Evolutionary conservation across 1,284 basidiomycete genomes (phyloP), one percentile per base, ranked within the genome.

Genomic region (Butyriboletus appendiculatus): DNA sequence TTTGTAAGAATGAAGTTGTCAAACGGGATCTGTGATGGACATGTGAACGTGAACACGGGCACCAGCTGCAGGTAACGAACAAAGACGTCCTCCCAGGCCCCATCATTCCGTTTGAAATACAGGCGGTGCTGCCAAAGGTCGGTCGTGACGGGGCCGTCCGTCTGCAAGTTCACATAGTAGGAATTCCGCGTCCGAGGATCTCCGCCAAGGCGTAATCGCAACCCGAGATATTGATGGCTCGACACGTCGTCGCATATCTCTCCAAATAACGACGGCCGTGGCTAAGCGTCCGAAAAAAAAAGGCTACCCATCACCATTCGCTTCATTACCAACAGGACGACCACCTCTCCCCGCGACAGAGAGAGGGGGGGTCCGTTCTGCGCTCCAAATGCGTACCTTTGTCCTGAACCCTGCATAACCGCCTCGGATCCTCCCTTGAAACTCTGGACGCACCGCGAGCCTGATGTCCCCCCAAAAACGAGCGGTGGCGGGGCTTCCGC

Each of bases 61-160:
- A 44, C 28, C 4, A 20, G 28, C 5, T 12, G 11, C 40, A 5
- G 5, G 10, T 28, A 11, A 78, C 87, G 66, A 60, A 92, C 92
- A 61, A 89, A 85, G 11, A 96, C 73, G 63, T 94, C 88, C 69
- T 95, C 90, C 94, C 94, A 96, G 11, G 77, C 76, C 16, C 86
- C 86, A 50, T 90, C 85, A 22, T 78, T 75, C 48, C 82, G 79
- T 52, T 81, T 76, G 68, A 95, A 90, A 71, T 85, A 92, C 35
- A 96, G 75, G 35, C 91, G 80, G 65, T 96, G 94, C 66, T 96
- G 94, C 86, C 93, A 96, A 20, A 96, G 75, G 70, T 95, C 93
- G 22, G 84, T 86, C 40, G 82, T 79, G 45, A 90, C 78, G 3
- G 88, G 85, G 2, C 90, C 89, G 47, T 88, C 82, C 3, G 93